Evolutionary conservation across 768 basidiomycete species (phyloP), one percentile per base, ranked within the genome.

Genomic region (Hortiboletus campestris): DNA sequence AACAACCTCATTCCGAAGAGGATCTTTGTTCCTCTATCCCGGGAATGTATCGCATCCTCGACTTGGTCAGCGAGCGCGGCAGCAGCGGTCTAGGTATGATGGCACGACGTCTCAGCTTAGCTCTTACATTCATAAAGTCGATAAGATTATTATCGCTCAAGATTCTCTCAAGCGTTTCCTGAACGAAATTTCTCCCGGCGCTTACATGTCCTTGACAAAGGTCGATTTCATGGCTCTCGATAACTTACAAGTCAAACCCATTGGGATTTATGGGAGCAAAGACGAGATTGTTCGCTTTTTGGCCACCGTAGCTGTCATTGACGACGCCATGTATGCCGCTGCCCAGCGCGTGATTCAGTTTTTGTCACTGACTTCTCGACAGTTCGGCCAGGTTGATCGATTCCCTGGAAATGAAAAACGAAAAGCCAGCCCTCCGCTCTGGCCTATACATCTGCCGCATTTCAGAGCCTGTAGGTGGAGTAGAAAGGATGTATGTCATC

Each of bases 131-230:
- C 19, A 4, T 49, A 16, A 57, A 84, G 84, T 84, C 19, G 84
- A 84, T 63, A 86, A 86, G 65, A 76, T 86, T 46, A 79, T 86
- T 62, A 85, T 86, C 32, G 72, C 73, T 5, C 82, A 84, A 61
- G 75, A 77, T 11, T 78, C 80, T 6, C 70, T 86, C 40, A 74
- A 71, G 51, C 54, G 64, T 2, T 76, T 85, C 46, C 73, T 82
- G 58, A 81, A 84, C 53, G 63, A 66, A 20, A 50, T 84, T 5
- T 74, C 64, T 31, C 81, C 84, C 0, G 77, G 80, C 0, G 76
- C 83, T 2, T 85, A 84, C 62, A 59, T 63, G 9, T 82, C 83
- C 3, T 66, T 82, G 39, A 83, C 82, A 6, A 80, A 79, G 55
- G 81, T 86, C 53, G 75, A 85, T 61, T 86, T 86, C 64, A 75